Percentiles rank a stretch among this genome's conserved stretches.
phyloP scores from a whole-genome alignment of 2,329 filamentous ascomycete species.

The Alternaria conjuncta region DNA sequence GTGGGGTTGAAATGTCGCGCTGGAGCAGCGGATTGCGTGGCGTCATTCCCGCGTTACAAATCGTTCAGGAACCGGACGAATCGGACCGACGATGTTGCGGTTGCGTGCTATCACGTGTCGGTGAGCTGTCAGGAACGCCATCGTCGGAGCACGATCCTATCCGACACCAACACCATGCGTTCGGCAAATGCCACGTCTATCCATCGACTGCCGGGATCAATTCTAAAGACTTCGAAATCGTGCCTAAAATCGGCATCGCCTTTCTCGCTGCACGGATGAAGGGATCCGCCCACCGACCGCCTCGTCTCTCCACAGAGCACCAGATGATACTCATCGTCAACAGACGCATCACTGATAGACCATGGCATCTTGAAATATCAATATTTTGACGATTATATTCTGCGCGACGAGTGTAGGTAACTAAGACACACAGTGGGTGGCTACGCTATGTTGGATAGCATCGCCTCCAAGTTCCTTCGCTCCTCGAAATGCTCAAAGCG shows the following conservation, averaged over 20 bases:
- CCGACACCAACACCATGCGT: not conserved
- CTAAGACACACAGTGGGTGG: not conserved
- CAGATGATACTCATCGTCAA: not conserved
- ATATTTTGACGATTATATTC: fast-evolving
- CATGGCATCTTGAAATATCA: not conserved
- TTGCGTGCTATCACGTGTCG: not conserved
- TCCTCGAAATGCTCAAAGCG: not conserved
- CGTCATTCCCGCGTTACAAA: not conserved
- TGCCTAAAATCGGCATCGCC: not conserved
- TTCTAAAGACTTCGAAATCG: not conserved
- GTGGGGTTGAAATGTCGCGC: not conserved
- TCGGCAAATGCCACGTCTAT: not conserved
- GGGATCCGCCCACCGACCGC: not conserved
- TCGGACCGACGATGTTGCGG: constrained; percentile 8
- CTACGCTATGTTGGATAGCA: not conserved
- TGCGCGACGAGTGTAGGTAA: not conserved
- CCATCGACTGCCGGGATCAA: not conserved
- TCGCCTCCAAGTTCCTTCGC: not conserved
- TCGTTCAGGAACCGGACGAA: not conserved
- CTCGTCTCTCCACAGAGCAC: not conserved
- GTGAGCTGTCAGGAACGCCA: not conserved
- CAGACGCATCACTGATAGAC: not conserved
- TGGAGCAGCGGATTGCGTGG: not conserved
- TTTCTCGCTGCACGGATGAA: not conserved
- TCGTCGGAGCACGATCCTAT: not conserved